Conservation (phyloP, 352 stramenopile genomes). For the Pythium sukuiense region DNA sequence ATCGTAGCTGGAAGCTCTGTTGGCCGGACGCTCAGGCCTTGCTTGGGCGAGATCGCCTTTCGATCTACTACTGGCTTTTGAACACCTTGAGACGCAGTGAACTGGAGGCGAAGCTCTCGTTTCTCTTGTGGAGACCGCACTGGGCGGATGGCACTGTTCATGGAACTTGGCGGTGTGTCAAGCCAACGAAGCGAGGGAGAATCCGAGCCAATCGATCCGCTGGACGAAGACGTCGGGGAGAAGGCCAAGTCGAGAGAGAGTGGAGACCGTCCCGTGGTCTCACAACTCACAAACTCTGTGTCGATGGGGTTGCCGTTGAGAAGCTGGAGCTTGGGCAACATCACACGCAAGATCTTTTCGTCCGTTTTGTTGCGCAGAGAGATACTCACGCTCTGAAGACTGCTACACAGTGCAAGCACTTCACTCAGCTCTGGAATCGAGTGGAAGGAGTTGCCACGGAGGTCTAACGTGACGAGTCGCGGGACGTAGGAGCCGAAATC, state of each 20-base stretch:
- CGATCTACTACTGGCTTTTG: neutral
- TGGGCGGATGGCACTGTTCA: conserved; percentile 11
- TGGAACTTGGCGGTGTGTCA: conserved; percentile 21
- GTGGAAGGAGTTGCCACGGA: conserved; percentile 50
- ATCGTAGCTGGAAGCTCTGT: conserved; percentile 50
- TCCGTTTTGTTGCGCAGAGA: conserved; percentile 45
- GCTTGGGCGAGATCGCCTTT: conserved; percentile 14
- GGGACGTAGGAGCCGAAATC: conserved; percentile 43
- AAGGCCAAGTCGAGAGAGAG: conserved; percentile 17
- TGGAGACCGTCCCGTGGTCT: conserved; percentile 17
- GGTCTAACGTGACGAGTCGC: conserved; percentile 58
- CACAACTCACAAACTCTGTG: neutral
- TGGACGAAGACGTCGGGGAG: conserved; percentile 11
- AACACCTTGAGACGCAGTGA: conserved; percentile 23
- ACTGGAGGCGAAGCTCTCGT: conserved; percentile 35
- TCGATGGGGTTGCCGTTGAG: conserved; percentile 50
- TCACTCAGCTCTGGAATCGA: conserved; percentile 45
- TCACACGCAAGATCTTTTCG: conserved; percentile 51
- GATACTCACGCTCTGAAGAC: conserved; percentile 61
- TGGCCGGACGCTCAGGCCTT: conserved; percentile 45
- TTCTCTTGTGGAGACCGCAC: conserved; percentile 40
- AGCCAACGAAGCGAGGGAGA: conserved; percentile 19
- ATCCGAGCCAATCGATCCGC: neutral
- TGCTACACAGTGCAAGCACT: conserved; percentile 42
- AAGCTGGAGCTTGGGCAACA: conserved; percentile 58